Conservation (phyloP, 768 basidiomycete species). For the Xerocomellus intermedius region DNA sequence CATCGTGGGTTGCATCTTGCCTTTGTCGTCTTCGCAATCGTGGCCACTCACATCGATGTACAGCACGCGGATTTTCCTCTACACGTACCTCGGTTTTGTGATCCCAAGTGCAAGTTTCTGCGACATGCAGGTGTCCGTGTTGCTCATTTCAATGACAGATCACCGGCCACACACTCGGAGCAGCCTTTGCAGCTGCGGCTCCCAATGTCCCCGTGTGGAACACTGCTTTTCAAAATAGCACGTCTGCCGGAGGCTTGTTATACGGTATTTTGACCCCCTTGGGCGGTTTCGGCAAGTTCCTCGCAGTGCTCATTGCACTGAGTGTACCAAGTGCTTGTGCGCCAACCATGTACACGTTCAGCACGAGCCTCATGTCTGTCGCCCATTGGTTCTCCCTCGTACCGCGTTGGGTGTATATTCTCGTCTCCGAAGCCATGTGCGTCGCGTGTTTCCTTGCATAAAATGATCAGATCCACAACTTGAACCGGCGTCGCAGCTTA, state of each 20-base stretch:
- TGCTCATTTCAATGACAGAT: slow-evolving; percentile 26
- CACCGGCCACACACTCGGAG: slow-evolving; percentile 43
- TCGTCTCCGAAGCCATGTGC: slow-evolving; percentile 46
- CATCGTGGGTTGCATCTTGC: slow-evolving; percentile 44
- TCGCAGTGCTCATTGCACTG: slow-evolving; percentile 51
- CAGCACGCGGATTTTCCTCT: slow-evolving; percentile 41
- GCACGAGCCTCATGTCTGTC: slow-evolving; percentile 44
- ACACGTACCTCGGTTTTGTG: slow-evolving; percentile 47
- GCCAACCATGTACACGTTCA: slow-evolving; percentile 58
- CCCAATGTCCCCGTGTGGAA: slow-evolving; percentile 39
- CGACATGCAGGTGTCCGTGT: neutral
- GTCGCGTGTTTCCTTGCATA: slow-evolving; percentile 10
- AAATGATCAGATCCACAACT: neutral
- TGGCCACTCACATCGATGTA: neutral
- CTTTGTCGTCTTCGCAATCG: neutral
- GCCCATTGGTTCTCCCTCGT: slow-evolving; percentile 33
- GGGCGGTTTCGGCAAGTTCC: slow-evolving; percentile 46
- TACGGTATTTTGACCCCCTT: slow-evolving; percentile 37
- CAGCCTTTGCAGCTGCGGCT: slow-evolving; percentile 44
- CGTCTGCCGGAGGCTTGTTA: slow-evolving; percentile 46
- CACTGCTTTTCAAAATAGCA: slow-evolving; percentile 38
- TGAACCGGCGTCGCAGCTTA: slow-evolving; percentile 27
- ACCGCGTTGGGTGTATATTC: slow-evolving; percentile 47
- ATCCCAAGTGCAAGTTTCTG: slow-evolving; percentile 37
- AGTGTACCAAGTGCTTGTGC: slow-evolving; percentile 55